Evolutionary conservation across 116 monocot species (phyloP), one percentile per base, ranked within the genome.

Genomic region (Dioscorea cayenensis): DNA sequence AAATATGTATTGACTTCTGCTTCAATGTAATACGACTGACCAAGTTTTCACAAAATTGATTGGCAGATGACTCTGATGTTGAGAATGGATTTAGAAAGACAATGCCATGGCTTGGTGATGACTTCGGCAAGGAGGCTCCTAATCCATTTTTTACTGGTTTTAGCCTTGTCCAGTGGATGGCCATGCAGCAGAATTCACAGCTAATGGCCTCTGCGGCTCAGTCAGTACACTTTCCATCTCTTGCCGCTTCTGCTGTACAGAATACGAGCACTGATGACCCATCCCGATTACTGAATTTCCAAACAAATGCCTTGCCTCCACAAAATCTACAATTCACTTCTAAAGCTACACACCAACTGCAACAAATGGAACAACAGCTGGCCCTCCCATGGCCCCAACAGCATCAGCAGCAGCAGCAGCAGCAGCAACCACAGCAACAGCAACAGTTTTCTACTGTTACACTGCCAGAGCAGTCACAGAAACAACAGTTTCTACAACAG

Each of bases 161-260:
- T 11, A 95, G 82, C 66, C 77, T 91, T 64, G 91, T 83, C 35
- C 95, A 95, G 64, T 95, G 95, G 95, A 91, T 95, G 95, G 77
- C 80, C 22, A 85, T 91, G 91, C 95, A 95, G 64, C 89, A 86
- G 58, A 84, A 83, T 61, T 49, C 82, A 28, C 85, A 84, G 65
- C 36, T 75, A 18, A 25, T 72, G 8, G 62, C 78, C 17, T 78
- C 88, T n/a, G 66, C 88, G 28, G 60, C 76, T 38, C 92, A 77
- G 63, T 76, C 84, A 4, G 58, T 75, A 51, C 63, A 67, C 69
- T 77, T 92, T n/a, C 76, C 82, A 37, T 76, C 92, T 4, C 43
- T 81, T 49, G 60, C 77, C 37, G 61, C 82, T 17, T 77, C 88
- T 63, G 28, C 74, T 67, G 18, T 65, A 17, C 84, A 73, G 2